These are phyloP conservation scores for Bolboschoenoplectus hybrid DNA, from an alignment of 202 grass and related monocot species.

Conservation along the genomic window DNA sequence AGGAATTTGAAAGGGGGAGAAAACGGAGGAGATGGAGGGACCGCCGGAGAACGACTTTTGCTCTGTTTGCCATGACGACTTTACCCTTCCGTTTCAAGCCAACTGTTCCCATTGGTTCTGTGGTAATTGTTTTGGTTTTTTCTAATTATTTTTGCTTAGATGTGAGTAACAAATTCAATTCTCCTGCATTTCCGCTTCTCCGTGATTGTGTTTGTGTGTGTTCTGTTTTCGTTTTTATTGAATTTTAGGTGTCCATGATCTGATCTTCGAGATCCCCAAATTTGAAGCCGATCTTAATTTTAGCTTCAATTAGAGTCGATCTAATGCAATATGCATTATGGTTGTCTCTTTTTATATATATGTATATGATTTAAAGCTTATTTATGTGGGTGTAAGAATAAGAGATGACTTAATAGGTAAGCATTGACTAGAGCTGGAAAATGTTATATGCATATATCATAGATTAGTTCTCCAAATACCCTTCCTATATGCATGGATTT, in stretches of 20 bases:
- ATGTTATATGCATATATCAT: conserved; percentile 7
- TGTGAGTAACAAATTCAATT: background rate
- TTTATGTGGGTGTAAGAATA: background rate
- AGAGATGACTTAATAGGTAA: background rate
- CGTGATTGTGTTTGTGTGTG: background rate
- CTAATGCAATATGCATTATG: background rate
- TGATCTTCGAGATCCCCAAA: background rate
- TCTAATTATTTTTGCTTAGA: background rate
- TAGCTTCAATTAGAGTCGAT: background rate
- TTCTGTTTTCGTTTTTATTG: conserved; percentile 6
- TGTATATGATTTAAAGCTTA: background rate
- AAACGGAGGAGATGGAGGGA: conserved; percentile 43
- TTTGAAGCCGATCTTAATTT: background rate
- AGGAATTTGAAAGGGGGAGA: background rate
- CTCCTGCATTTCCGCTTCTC: background rate
- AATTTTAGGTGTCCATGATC: conserved; percentile 5
- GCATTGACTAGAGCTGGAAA: background rate
- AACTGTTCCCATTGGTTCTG: conserved; percentile 99
- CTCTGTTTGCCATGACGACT: conserved; percentile 88
- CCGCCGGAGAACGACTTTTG: conserved; percentile 88
- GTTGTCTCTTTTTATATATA: background rate
- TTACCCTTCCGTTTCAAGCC: conserved; percentile 82
- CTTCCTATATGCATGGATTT: background rate
- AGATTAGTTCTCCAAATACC: background rate
- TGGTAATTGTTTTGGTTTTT: conserved; percentile 43